These are phyloP conservation scores for Aureobasidium mangrovei DNA, from an alignment of 2,329 filamentous ascomycete species.

Conservation along the genomic window DNA sequence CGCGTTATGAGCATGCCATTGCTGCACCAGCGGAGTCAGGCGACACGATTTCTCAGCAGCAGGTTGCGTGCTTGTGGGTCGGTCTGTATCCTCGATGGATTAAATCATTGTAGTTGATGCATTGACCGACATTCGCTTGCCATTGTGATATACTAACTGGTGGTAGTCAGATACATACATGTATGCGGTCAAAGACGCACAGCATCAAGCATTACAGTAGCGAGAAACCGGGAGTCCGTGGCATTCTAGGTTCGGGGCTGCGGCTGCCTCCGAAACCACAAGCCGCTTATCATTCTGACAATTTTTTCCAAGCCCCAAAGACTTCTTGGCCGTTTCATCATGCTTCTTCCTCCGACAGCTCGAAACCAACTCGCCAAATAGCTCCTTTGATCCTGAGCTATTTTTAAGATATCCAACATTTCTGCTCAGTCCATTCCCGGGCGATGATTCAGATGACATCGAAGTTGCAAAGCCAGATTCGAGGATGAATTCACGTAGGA, in stretches of 20 bases:
- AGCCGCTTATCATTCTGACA: not conserved
- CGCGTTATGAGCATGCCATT: too few species aligned
- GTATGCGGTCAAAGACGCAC: not conserved
- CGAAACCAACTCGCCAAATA: slow-evolving; percentile 1
- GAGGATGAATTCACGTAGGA: not conserved
- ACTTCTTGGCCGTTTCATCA: slow-evolving; percentile 6
- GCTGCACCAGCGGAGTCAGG: too few species aligned
- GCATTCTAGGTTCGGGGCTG: not conserved
- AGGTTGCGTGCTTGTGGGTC: too few species aligned
- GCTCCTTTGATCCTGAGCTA: not conserved
- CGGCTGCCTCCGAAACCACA: not conserved
- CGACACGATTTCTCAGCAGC: too few species aligned
- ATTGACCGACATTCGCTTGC: too few species aligned
- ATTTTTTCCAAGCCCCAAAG: not conserved
- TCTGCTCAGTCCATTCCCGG: not conserved
- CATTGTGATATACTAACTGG: too few species aligned
- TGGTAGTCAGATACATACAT: too few species aligned
- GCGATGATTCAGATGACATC: not conserved
- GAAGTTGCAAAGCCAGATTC: not conserved
- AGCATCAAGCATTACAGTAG: not conserved
- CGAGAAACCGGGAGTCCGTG: too few species aligned
- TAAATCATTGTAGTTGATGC: too few species aligned
- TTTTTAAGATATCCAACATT: not conserved
- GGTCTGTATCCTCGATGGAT: too few species aligned
- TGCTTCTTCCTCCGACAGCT: not conserved